Evolutionary conservation across 768 basidiomycete species (phyloP).

Genomic region (Suillus fuscotomentosus): DNA sequence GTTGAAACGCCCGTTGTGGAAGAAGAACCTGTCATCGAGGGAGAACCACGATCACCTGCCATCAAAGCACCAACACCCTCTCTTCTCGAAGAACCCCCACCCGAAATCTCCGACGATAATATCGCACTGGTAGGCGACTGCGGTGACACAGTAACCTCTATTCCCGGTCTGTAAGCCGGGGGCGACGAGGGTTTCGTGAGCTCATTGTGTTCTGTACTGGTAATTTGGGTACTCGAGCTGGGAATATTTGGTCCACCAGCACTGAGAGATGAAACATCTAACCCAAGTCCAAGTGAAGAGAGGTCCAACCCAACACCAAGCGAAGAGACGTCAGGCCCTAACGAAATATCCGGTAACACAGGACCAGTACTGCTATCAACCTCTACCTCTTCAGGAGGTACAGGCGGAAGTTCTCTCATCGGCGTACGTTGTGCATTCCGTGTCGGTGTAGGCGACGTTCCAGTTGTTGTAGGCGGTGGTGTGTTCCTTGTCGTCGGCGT

Average conservation of each 20-base stretch:
- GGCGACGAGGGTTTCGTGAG: background rate
- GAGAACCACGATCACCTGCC: slow-evolving; percentile 7
- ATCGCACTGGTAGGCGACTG: background rate
- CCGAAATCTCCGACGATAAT: background rate
- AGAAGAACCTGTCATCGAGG: slow-evolving; percentile 7
- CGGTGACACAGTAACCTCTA: background rate
- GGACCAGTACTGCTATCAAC: background rate
- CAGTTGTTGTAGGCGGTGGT: background rate
- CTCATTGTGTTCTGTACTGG: background rate
- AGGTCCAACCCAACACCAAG: slow-evolving; percentile 8
- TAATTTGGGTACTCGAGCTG: background rate
- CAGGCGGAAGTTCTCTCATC: background rate
- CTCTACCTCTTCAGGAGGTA: background rate
- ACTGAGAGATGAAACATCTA: background rate
- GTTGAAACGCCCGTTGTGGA: background rate
- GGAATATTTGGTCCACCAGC: background rate
- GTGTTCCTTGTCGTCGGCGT: background rate
- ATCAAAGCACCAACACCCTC: background rate
- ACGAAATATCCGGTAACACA: slow-evolving; percentile 14
- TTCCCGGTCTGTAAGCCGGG: background rate
- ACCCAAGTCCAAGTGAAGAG: background rate
- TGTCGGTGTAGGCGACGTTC: background rate
- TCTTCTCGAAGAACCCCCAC: background rate
- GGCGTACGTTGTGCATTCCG: background rate
- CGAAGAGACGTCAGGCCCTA: slow-evolving; percentile 11